Percentiles rank a stretch among this genome's conserved stretches.
Conservation (phyloP, 441 rosid species). For the Bocquillonia castaneifolia region DNA sequence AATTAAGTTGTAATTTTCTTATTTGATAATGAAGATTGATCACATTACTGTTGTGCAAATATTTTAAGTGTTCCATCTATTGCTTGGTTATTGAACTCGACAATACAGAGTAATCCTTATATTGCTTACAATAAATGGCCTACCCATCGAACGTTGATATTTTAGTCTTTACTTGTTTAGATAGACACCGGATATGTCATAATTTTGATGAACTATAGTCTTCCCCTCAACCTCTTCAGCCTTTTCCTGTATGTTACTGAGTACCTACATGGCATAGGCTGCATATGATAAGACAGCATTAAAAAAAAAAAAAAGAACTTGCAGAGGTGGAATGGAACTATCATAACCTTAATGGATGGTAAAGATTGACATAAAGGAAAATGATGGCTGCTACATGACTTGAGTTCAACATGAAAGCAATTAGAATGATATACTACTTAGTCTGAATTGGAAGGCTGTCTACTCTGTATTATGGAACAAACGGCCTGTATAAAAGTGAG, state of each 20-base stretch:
- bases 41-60: not conserved
- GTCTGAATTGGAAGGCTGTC: too few relatives aligned
- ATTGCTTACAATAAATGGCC: not conserved
- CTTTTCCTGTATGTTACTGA: not conserved
- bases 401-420: not conserved
- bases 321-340: not conserved
- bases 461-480: conserved; percentile 4
- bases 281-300: too few relatives aligned
- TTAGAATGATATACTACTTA: not conserved
- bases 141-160: not conserved
- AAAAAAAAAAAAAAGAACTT: not conserved
- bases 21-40: not conserved
- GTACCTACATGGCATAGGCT: too few relatives aligned
- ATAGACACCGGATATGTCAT: not conserved
- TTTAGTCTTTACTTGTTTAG: not conserved
- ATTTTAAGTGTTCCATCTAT: not conserved
- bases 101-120: not conserved
- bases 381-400: not conserved
- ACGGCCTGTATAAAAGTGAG: conserved; percentile 14
- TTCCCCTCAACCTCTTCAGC: too few relatives aligned
- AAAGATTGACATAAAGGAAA: not conserved
- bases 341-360: not conserved
- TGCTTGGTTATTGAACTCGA: not conserved
- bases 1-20: not conserved
- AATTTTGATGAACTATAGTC: not conserved